Conservation (phyloP, 2,329 filamentous ascomycete species). For the Hortaea sp. region DNA sequence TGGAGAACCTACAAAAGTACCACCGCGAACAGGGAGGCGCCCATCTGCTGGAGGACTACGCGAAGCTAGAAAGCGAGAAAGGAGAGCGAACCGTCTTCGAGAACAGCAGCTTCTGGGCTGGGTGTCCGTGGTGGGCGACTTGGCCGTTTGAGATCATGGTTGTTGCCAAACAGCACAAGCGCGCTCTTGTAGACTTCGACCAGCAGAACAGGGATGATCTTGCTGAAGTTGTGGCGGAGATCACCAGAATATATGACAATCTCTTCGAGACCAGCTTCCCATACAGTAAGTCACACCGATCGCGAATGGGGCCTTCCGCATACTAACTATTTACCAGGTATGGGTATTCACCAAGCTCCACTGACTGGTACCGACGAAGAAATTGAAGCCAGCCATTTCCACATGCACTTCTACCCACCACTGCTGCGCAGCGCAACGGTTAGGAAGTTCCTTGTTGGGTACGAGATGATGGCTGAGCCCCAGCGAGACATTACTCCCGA, state of each 20-base stretch:
- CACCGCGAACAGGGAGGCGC: constrained; percentile 58
- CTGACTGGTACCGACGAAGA: constrained; percentile 73
- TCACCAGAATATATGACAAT: constrained; percentile 89
- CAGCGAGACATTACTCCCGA: constrained; percentile 97
- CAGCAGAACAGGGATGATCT: constrained; percentile 60
- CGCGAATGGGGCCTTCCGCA: background rate
- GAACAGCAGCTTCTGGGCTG: constrained; percentile 72
- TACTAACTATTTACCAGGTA: constrained; percentile 43
- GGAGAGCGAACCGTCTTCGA: constrained; percentile 79
- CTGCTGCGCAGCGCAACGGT: constrained; percentile 86
- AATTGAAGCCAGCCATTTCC: constrained; percentile 78
- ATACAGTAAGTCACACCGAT: constrained; percentile 54
- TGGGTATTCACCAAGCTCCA: constrained; percentile 91
- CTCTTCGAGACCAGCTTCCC: constrained; percentile 94
- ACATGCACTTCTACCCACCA: constrained; percentile 96
- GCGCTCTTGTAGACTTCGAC: constrained; percentile 72
- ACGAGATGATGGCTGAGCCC: constrained; percentile 94
- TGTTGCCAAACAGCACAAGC: constrained; percentile 71
- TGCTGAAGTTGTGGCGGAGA: constrained; percentile 76
- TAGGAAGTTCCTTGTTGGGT: constrained; percentile 91
- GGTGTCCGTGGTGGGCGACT: constrained; percentile 95
- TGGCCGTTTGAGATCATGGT: constrained; percentile 98
- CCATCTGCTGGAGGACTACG: constrained; percentile 80
- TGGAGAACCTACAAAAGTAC: constrained; percentile 71
- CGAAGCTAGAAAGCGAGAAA: constrained; percentile 69